Conservation (phyloP, 768 basidiomycete genomes). For the Xanthoconium stramineum region DNA sequence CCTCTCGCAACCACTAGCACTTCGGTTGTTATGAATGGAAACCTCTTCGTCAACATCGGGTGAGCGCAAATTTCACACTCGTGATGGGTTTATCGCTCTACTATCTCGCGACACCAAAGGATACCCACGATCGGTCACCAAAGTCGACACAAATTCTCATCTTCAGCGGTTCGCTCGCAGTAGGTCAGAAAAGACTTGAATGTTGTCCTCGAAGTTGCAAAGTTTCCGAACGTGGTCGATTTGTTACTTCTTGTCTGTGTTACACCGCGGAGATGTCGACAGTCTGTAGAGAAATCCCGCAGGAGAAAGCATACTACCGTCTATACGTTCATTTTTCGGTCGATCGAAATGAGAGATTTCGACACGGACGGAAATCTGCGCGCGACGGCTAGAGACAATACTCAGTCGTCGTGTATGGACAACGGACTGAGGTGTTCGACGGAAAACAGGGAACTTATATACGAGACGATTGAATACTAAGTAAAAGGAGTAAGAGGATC, state of each 20-base stretch:
- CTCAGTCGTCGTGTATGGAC: too few species aligned
- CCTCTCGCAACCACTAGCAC: too few species aligned
- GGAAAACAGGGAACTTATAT: too few species aligned
- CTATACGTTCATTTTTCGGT: slow-evolving; percentile 6
- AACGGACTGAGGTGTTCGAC: too few species aligned
- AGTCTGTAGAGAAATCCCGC: slow-evolving; percentile 10
- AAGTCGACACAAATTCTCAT: slow-evolving; percentile 3
- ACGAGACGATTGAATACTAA: too few species aligned
- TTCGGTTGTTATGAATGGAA: too few species aligned
- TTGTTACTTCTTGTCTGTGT: background rate
- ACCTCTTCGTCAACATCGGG: too few species aligned
- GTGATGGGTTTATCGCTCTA: background rate
- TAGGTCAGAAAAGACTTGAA: slow-evolving; percentile 13
- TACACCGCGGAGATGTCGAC: too few species aligned
- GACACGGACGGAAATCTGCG: too few species aligned
- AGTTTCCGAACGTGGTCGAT: slow-evolving; percentile 2
- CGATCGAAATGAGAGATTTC: too few species aligned
- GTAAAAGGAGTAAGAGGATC: too few species aligned
- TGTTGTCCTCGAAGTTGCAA: slow-evolving; percentile 4
- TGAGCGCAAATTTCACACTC: background rate
- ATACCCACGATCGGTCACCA: background rate
- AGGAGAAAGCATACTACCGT: slow-evolving; percentile 12
- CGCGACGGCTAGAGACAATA: too few species aligned
- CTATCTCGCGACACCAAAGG: background rate
- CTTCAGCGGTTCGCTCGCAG: slow-evolving; percentile 5